phyloP scores from a whole-genome alignment of 805 yeast genomes.

The Lipomyces sp. region DNA sequence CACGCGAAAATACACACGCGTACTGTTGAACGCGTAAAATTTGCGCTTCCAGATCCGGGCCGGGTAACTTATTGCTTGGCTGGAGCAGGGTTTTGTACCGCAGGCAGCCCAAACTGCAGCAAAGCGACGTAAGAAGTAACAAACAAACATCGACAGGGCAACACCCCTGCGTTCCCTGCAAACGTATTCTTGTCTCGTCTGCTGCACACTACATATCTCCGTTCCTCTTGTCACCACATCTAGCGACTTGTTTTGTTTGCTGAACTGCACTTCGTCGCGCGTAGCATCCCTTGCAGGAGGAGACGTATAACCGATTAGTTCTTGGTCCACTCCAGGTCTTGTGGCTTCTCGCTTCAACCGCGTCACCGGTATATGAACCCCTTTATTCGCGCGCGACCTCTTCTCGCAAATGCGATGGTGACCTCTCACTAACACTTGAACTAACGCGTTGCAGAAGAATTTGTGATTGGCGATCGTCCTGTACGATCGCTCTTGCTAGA shows the following conservation, averaged over 20 bases:
- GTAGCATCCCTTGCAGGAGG: neutral
- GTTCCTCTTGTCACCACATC: neutral
- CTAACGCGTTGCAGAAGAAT: neutral
- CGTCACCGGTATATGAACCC: neutral
- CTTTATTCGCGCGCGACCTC: neutral
- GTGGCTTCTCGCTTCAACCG: neutral
- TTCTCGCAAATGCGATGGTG: neutral
- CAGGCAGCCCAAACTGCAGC: neutral
- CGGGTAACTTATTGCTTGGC: neutral
- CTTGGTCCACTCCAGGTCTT: neutral
- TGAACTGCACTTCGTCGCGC: neutral
- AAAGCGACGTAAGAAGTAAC: slow-evolving; percentile 5
- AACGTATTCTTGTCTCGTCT: neutral
- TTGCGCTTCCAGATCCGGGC: neutral
- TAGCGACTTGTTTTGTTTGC: neutral
- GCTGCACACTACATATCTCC: neutral
- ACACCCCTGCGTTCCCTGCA: neutral
- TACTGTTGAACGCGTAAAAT: neutral
- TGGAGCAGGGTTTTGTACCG: no score
- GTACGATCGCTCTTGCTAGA: neutral
- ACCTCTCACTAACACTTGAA: neutral
- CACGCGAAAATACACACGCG: neutral
- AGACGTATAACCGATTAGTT: neutral
- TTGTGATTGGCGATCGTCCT: neutral
- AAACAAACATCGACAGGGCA: neutral